Evolutionary conservation across 2,329 filamentous ascomycete species (phyloP), one percentile per base, ranked within the genome.

Genomic region (Chaetomium sp.): DNA sequence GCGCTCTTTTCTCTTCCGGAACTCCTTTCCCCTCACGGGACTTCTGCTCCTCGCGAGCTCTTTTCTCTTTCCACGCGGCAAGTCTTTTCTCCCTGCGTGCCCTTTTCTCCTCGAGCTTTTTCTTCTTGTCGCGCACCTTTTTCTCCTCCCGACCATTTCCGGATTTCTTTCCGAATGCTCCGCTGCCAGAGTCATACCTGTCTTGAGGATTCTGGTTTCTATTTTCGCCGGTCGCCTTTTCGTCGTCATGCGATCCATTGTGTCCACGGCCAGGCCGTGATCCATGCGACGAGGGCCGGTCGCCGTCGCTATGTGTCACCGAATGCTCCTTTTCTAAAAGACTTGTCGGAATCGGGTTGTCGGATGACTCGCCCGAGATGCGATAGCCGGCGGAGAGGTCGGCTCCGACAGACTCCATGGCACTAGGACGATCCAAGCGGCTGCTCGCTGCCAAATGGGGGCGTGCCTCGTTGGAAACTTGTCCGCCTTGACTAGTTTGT

Each of bases 11-110:
- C 12, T 21, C 53, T 3, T 31, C 53, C 5, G 10, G 31, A 29
- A 16, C 31, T 6, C 54, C 16, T 31, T 54, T 54, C 55, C 74
- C 74, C 63, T 74, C 71, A 1, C 68, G 72, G 31, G 70, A 71
- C 42, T 71, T 69, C 58, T 72, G 68, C 49, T 74, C 71, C 57
- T 74, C 74, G 6, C 70, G 68, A 42, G 69, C 61, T 33, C 72
- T 67, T 35, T 35, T 35, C 33, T 10, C 33, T 35, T 35, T 35
- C 33, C 2, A 35, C 12, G 31, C 31, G 8, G 31, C 31, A 5
- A 33, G 31, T 42, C 16, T 42, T 19, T 42, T 42, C 38, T 42
- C 16, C 38, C 19, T 19, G 13, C 38, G 38, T 7, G 16, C 38
- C 13, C 5, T 16, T 42, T 42, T 42, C 16, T 42, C 38, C 16